Evolutionary conservation across 257 asterid species (phyloP), one percentile per base, ranked within the genome.

Genomic region (Datura wrightii): DNA sequence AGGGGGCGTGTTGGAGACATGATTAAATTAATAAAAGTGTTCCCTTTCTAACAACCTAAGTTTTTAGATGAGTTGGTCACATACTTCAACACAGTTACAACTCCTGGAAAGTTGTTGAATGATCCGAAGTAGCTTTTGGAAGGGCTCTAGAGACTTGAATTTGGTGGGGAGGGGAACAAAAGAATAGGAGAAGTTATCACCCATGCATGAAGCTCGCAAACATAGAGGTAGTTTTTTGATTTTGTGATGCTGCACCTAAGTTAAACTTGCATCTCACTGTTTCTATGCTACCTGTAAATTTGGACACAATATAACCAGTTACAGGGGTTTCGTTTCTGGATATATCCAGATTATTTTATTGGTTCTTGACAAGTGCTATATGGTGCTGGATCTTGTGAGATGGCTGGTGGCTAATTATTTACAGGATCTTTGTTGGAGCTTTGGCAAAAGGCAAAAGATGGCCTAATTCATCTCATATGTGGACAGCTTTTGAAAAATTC

Each of bases 241-340:
- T 76, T 50, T 76, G 39, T 76, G 82, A 24, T 48, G 81, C 44
- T 6, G 58, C 81, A 74, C 42, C 81, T 48, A 44, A 74, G 80
- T 48, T 72, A 46, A 50, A 76, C 24, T 50, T 76, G 31, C 46
- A 50, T 50, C 82, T 15, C 82, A 76, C 62, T 3, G 63, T 76
- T 50, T 74, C 80, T 46, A 59, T 11, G 42, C 80, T 19, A 74
- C 80, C 39, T 48, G 63, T 62, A 65, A 59, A 46, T 46, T 82
- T 62, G n/a, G 74, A 48, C 74, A 66, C 48, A 31, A 18, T 50
- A 48, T 54, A 63, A 56, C 84, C 44, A 59, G 44, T 80, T 82
- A 66, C 9, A 46, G 44, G 24, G 34, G 19, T 8, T 82, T 9
- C 4, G 13, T 48, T 54, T 56, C 50, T 16, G 14, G 44, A 48